Evolutionary conservation across 768 basidiomycete species (phyloP), one percentile per base, ranked within the genome.

Genomic region (Psilocybe cyanescens): DNA sequence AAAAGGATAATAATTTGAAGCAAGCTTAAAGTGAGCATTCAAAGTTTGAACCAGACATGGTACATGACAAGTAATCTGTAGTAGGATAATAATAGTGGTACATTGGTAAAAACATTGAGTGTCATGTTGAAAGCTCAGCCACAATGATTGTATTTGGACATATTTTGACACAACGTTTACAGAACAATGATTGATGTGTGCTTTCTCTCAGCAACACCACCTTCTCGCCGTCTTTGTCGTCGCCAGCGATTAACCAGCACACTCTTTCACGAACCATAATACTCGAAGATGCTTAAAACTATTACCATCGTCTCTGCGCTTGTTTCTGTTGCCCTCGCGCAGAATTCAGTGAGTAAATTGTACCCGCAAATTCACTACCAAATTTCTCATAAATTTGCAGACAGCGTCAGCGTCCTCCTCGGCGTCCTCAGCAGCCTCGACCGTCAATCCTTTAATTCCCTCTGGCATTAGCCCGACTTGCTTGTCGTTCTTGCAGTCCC

Each of bases 381-480:
- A 41, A 49, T 59, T 24, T 46, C 49, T 65, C 19, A 51, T 48
- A 58, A 50, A 24, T 58, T 45, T 53, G 24, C 29, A 54, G 35
- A 65, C 61, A 14, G 46, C 59, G 47, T 57, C 65, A 28, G 59
- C 63, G n/a, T 47, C 60, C 19, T 64, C 75, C 28, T 53, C 51
- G 33, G 14, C 51, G 33, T 19, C 51, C 16, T 53, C 56, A 35
- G 54, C 57, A 11, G 6, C 70, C 14, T 65, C 75, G 41, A 70
- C 79, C 51, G 62, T 74, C 35, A 80, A 79, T 70, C 74, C 86
- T 9, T 77, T 87, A 67, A 88, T 95, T 71, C 94, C 94, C n/a
- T 59, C 84, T 12, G 83, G 78, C 56, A 86, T 94, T 68, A 85
- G 83, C 69, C 1, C 63, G 1, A 41, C 65, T 17, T 94, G 92